Conservation (phyloP, 1,284 basidiomycete species). For the Malassezia globosa region DNA sequence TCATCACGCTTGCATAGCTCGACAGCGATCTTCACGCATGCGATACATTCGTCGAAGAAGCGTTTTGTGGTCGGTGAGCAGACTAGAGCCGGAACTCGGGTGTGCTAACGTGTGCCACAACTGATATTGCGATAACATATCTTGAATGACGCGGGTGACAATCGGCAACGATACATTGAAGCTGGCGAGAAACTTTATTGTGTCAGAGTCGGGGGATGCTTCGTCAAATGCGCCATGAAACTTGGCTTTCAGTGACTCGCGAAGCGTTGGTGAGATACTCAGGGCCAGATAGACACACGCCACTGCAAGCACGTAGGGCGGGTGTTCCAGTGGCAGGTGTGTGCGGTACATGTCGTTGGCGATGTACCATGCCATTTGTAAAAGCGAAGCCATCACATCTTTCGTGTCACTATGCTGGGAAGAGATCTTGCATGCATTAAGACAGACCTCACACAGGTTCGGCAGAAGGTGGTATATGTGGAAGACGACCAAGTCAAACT, state of each 20-base stretch:
- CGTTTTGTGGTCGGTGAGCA: neutral
- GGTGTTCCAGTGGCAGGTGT: constrained; percentile 76
- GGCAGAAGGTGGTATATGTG: constrained; percentile 79
- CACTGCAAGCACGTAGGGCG: constrained; percentile 84
- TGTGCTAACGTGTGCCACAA: constrained; percentile 45
- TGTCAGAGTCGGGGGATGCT: neutral
- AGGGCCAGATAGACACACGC: constrained; percentile 67
- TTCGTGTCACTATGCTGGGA: neutral
- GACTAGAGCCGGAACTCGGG: neutral
- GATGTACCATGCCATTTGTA: constrained; percentile 62
- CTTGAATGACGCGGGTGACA: constrained; percentile 75
- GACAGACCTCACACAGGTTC: constrained; percentile 3
- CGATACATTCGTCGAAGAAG: constrained; percentile 11
- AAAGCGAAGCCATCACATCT: neutral
- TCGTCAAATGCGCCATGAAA: neutral
- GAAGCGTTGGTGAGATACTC: constrained; percentile 18
- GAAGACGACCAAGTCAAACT: constrained; percentile 84
- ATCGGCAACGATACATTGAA: constrained; percentile 72
- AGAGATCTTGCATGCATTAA: neutral
- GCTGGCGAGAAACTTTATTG: constrained; percentile 66
- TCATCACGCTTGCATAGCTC: neutral
- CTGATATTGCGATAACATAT: constrained; percentile 76
- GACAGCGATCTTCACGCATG: constrained; percentile 7
- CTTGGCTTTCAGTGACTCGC: neutral
- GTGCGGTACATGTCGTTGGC: constrained; percentile 92